phyloP scores from a whole-genome alignment of 805 yeast genomes.

The Candida gorgasii region DNA sequence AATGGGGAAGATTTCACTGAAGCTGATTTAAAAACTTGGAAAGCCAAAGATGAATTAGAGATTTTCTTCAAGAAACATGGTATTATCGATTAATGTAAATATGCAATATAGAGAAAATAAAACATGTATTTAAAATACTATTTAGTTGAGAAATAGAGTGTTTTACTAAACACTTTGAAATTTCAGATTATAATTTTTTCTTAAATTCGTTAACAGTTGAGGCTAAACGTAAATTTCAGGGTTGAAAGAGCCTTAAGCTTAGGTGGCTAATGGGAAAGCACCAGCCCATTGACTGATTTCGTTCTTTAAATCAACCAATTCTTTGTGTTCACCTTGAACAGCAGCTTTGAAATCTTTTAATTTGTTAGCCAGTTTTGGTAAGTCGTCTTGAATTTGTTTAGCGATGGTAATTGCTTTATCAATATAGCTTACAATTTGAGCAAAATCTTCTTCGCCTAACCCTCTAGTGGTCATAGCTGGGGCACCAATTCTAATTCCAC shows the following conservation, averaged over 20 bases:
- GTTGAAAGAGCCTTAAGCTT: slow-evolving; percentile 10
- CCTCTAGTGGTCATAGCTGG: slow-evolving; percentile 99
- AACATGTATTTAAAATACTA: slow-evolving; percentile 7
- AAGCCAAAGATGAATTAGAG: slow-evolving; percentile 33
- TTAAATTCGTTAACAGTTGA: slow-evolving; percentile 3
- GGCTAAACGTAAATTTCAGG: slow-evolving; percentile 1
- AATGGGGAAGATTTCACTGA: slow-evolving; percentile 63
- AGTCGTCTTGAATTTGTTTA: slow-evolving; percentile 66
- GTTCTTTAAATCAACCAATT: slow-evolving; percentile 59
- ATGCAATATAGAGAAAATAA: slow-evolving; percentile 5
- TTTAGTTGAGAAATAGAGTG: slow-evolving; percentile 13
- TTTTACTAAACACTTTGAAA: slow-evolving; percentile 2
- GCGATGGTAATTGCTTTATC: slow-evolving; percentile 80
- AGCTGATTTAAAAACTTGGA: slow-evolving; percentile 42
- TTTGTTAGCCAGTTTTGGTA: slow-evolving; percentile 92
- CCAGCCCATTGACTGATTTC: slow-evolving; percentile 94
- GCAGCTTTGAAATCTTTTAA: slow-evolving; percentile 93
- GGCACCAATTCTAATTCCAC: slow-evolving; percentile 95
- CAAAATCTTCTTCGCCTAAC: slow-evolving; percentile 74
- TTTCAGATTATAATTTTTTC: neutral
- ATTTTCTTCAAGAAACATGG: slow-evolving; percentile 30
- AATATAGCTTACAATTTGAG: slow-evolving; percentile 75
- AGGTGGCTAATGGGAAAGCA: slow-evolving; percentile 62
- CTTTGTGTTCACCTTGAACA: slow-evolving; percentile 66
- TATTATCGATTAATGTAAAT: slow-evolving; percentile 11